Conservation (phyloP, 495 filamentous ascomycete genomes). For the Aspergillus saccharolyticus region DNA sequence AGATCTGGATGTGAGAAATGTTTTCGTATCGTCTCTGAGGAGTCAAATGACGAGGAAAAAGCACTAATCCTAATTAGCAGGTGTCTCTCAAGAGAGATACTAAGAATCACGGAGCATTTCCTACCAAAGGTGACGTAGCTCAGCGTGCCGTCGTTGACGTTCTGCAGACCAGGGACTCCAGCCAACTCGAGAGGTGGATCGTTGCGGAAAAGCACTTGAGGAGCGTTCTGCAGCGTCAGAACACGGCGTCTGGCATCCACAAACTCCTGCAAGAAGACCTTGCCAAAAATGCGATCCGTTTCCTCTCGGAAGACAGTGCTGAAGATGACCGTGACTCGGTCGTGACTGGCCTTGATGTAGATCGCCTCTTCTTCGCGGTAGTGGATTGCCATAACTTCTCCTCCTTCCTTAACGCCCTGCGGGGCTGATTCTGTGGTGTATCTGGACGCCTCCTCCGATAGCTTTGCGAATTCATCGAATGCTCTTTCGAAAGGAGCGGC, state of each 20-base stretch:
- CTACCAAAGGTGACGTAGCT: conserved; percentile 98
- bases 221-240: conserved; percentile 87
- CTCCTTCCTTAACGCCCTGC: conserved; percentile 79
- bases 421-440: conserved; percentile 89
- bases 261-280: conserved; percentile 93
- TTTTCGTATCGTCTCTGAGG: conserved; percentile 84
- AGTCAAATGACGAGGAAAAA: conserved; percentile 93
- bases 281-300: conserved; percentile 94
- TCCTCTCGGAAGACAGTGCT: conserved; percentile 97
- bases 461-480: conserved; percentile 83
- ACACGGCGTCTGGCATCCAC: conserved; percentile 85
- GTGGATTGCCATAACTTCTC: conserved; percentile 91
- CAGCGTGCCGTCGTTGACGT: conserved; percentile 67
- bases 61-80: conserved; percentile 51
- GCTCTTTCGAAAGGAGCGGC: conserved; percentile 95
- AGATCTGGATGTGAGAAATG: conserved; percentile 98
- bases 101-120: conserved; percentile 7
- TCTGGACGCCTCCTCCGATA: conserved; percentile 81
- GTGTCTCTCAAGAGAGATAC: neutral
- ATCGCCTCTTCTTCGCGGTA: conserved; percentile 99
- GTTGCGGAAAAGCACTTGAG: conserved; percentile 94
- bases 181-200: conserved; percentile 91
- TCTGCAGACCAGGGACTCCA: conserved; percentile 74
- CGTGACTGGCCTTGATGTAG: conserved; percentile 95
- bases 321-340: conserved; percentile 98